Evolutionary conservation across 2,329 filamentous ascomycete species (phyloP).

Genomic region (Lasiodiplodia sp.): DNA sequence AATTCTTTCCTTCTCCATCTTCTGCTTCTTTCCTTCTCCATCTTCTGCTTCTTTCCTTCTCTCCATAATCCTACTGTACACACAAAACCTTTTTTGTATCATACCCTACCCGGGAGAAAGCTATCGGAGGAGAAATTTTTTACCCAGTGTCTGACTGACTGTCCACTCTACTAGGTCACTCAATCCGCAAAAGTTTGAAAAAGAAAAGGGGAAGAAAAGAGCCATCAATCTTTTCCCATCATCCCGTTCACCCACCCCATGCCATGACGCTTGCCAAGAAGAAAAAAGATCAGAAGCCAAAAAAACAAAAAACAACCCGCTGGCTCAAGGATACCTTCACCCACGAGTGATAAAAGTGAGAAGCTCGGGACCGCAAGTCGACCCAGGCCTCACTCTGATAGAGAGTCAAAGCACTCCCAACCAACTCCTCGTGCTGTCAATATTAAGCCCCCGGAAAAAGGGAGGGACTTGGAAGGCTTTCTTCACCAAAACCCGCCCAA

Average conservation of each 20-base stretch:
- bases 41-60: background rate
- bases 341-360: no score
- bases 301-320: background rate
- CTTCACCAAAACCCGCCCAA: no score
- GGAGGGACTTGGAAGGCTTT: no score
- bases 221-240: background rate
- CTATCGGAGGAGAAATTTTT: background rate
- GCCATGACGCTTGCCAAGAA: conserved; percentile 1
- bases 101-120: background rate
- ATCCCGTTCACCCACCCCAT: background rate
- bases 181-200: background rate
- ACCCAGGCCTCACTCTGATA: no score
- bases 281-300: background rate
- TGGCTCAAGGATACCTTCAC: background rate
- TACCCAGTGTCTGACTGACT: background rate
- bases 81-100: background rate
- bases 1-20: background rate
- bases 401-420: no score
- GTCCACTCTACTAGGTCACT: background rate
- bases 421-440: no score
- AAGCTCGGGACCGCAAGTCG: no score
- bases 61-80: background rate
- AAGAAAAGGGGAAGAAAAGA: background rate
- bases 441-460: no score
- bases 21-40: background rate